Evolutionary conservation across 2,329 filamentous ascomycete species (phyloP).

Genomic region (Fusarium liriodendri): DNA sequence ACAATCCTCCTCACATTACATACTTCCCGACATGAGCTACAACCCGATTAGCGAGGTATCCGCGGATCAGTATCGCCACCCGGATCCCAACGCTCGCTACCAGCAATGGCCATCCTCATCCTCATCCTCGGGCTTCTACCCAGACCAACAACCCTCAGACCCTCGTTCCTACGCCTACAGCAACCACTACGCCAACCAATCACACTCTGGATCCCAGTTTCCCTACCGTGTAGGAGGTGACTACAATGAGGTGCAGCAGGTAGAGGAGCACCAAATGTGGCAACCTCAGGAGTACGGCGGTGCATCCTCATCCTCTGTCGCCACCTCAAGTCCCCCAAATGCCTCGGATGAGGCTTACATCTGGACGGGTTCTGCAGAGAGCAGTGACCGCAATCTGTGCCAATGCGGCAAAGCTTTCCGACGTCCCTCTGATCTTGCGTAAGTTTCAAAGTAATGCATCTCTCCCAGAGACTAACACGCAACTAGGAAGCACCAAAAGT

Average conservation of each 20-base stretch:
- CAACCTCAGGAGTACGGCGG: conserved; percentile 30
- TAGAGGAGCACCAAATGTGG: conserved; percentile 35
- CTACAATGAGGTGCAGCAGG: conserved; percentile 26
- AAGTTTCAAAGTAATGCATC: conserved; percentile 6
- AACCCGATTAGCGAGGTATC: conserved; percentile 28
- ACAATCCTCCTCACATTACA: conserved; percentile 4
- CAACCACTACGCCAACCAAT: conserved; percentile 32
- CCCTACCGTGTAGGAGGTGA: conserved; percentile 21
- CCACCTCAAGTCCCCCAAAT: conserved; percentile 37
- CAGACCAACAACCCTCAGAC: conserved; percentile 24
- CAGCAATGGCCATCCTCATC: conserved; percentile 23
- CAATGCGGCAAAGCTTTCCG: conserved; percentile 43
- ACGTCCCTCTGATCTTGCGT: conserved; percentile 44
- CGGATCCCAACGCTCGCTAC: conserved; percentile 32
- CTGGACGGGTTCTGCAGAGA: conserved; percentile 23
- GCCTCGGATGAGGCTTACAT: conserved; percentile 33
- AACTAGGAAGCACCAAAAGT: conserved; percentile 43
- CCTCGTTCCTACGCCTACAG: conserved; percentile 32
- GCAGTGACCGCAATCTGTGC: conserved; percentile 30
- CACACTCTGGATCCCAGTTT: conserved; percentile 22
- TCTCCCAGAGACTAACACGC: conserved; percentile 7
- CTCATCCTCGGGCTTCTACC: conserved; percentile 27
- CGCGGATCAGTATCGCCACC: conserved; percentile 33
- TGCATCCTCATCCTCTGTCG: conserved; percentile 34
- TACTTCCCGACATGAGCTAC: conserved; percentile 33